These are phyloP conservation scores for Fonsecaea nubica DNA, from an alignment of 2,329 filamentous ascomycete species.

Conservation along the genomic window DNA sequence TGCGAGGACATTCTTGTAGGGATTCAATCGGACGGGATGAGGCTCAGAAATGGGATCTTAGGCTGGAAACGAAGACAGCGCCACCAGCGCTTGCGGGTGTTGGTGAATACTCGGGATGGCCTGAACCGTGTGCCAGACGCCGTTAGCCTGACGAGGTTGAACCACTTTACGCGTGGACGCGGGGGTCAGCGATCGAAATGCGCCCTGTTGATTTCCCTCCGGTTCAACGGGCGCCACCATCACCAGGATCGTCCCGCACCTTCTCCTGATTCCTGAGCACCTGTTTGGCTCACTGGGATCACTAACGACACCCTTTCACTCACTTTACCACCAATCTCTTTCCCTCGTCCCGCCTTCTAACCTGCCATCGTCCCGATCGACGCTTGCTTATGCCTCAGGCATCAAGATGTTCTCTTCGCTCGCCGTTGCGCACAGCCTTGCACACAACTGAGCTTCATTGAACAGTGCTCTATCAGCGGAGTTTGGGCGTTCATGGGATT, in stretches of 20 bases:
- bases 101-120: too few relatives aligned
- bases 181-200: not conserved
- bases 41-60: not conserved
- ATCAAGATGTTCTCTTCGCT: not conserved
- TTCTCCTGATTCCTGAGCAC: not conserved
- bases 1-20: not conserved
- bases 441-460: not conserved
- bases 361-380: not conserved
- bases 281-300: conserved; percentile 9
- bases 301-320: not conserved
- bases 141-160: not conserved
- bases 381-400: conserved; percentile 2
- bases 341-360: not conserved
- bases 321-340: conserved; percentile 10
- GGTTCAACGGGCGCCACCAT: conserved; percentile 9
- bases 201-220: not conserved
- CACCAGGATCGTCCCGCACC: conserved; percentile 20
- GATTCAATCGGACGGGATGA: not conserved
- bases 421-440: not conserved
- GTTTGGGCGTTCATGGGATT: not conserved
- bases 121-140: not conserved
- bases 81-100: not conserved
- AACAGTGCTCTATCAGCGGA: not conserved
- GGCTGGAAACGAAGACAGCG: not conserved
- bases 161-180: conserved; percentile 21